phyloP scores from a whole-genome alignment of 208 protist species.

The Porcisia deanei region DNA sequence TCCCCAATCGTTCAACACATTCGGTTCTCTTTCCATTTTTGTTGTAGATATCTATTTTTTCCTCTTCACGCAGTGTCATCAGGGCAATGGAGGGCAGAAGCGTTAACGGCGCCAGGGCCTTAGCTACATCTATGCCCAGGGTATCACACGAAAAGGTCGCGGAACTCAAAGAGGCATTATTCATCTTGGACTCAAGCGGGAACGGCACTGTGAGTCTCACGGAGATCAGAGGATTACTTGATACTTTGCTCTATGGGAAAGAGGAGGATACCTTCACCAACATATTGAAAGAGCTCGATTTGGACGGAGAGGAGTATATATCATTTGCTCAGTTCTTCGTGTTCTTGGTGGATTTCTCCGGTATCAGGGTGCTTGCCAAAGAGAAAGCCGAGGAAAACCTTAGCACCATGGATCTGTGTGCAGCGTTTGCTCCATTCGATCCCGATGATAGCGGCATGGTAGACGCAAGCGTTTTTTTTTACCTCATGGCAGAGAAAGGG shows the following conservation, averaged over 20 bases:
- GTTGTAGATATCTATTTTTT: constrained; percentile 8
- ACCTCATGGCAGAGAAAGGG: constrained; percentile 55
- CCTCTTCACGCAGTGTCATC: background rate
- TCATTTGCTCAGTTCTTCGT: constrained; percentile 74
- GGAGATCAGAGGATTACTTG: constrained; percentile 38
- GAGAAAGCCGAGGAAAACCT: constrained; percentile 5
- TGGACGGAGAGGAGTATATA: constrained; percentile 38
- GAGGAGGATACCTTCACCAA: constrained; percentile 31
- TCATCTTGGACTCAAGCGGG: constrained; percentile 43
- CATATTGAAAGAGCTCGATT: constrained; percentile 34
- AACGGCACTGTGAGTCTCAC: constrained; percentile 42
- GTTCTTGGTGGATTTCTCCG: constrained; percentile 33
- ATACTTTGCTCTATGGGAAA: constrained; percentile 29
- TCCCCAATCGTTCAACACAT: background rate
- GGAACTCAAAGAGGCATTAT: constrained; percentile 67
- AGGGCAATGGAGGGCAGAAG: background rate
- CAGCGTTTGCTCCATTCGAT: constrained; percentile 55
- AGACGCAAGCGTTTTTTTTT: constrained; percentile 48
- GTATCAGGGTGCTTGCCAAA: background rate
- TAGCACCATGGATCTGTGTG: constrained; percentile 10
- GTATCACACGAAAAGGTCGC: constrained; percentile 57
- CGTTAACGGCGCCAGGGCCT: background rate
- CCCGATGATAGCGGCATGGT: constrained; percentile 48
- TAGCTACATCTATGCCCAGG: constrained; percentile 8
- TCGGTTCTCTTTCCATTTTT: constrained; percentile 8